Conservation (phyloP, 331 rosid species). For the Spiraea crenata region DNA sequence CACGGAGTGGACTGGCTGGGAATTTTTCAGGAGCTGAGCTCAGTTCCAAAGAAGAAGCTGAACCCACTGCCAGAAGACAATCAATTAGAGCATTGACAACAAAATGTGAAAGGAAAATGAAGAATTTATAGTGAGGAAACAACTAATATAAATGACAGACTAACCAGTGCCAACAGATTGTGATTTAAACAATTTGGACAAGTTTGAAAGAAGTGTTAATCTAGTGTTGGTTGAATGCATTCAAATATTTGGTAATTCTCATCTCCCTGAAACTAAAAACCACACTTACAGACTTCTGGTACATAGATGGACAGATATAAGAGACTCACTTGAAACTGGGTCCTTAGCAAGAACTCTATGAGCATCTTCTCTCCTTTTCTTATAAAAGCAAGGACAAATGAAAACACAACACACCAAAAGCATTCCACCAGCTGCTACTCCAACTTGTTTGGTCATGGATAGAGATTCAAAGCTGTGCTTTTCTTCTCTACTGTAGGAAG, state of each 20-base stretch:
- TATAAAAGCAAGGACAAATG: conserved; percentile 75
- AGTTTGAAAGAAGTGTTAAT: conserved; percentile 10
- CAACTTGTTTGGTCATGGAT: conserved; percentile 31
- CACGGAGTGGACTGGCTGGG: conserved; percentile 71
- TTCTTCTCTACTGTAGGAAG: conserved; percentile 14
- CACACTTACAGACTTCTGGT: not conserved
- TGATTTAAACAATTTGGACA: conserved; percentile 12
- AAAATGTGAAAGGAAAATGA: not conserved
- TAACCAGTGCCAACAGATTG: not conserved
- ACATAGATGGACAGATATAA: conserved; percentile 9
- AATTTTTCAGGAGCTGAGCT: conserved; percentile 52
- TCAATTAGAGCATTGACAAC: conserved; percentile 10
- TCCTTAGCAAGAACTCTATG: conserved; percentile 55
- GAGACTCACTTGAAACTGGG: conserved; percentile 63
- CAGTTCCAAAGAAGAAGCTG: conserved; percentile 52
- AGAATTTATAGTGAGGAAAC: not conserved
- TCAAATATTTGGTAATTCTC: not conserved
- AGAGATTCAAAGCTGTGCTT: conserved; percentile 20
- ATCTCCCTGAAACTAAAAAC: not conserved
- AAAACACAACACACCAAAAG: conserved; percentile 60
- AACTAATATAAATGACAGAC: not conserved
- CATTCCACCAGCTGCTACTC: conserved; percentile 51
- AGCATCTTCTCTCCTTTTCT: conserved; percentile 45
- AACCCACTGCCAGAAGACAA: conserved; percentile 52
- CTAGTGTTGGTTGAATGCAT: conserved; percentile 13